Evolutionary conservation across 257 asterid species (phyloP).

Genomic region (Verbascum thapsus): DNA sequence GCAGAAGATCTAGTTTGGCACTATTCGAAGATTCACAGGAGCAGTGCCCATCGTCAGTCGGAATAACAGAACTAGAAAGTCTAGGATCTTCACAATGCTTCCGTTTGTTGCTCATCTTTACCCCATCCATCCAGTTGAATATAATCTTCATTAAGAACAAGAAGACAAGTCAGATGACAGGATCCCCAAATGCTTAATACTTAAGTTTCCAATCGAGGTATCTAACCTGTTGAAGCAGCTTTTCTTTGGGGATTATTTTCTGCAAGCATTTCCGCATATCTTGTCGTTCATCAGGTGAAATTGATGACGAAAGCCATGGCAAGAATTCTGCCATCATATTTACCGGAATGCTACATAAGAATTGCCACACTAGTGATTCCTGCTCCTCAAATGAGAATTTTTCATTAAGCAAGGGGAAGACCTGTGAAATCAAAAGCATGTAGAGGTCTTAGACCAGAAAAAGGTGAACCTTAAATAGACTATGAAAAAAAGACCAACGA

Average conservation of each 20-base stretch:
- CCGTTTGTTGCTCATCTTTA: constrained; percentile 71
- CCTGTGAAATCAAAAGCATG: constrained; percentile 49
- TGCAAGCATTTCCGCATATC: constrained; percentile 91
- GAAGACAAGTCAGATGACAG: constrained; percentile 44
- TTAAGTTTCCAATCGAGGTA: constrained; percentile 26
- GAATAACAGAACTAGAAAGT: constrained; percentile 38
- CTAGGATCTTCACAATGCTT: constrained; percentile 56
- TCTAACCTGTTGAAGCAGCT: constrained; percentile 86
- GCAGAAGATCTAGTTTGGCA: too few species aligned
- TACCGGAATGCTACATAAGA: constrained; percentile 94
- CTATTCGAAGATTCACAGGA: too few species aligned
- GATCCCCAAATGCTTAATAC: constrained; percentile 21
- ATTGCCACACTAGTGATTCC: constrained; percentile 96
- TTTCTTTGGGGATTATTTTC: constrained; percentile 83
- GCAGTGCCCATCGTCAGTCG: too few species aligned
- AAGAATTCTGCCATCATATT: constrained; percentile 98
- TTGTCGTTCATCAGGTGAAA: constrained; percentile 78
- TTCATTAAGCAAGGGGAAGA: constrained; percentile 80
- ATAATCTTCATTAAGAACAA: constrained; percentile 57
- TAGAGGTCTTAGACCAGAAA: constrained; percentile 5
- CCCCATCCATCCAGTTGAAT: constrained; percentile 96
- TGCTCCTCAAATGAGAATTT: constrained; percentile 96
- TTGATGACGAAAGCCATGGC: constrained; percentile 95
- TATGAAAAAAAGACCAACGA: constrained; percentile 12
- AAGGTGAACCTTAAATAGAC: constrained; percentile 18